These are phyloP conservation scores for Umbelopsis ramanniana DNA, from an alignment of 192 early-diverging fungal species.

Conservation along the genomic window DNA sequence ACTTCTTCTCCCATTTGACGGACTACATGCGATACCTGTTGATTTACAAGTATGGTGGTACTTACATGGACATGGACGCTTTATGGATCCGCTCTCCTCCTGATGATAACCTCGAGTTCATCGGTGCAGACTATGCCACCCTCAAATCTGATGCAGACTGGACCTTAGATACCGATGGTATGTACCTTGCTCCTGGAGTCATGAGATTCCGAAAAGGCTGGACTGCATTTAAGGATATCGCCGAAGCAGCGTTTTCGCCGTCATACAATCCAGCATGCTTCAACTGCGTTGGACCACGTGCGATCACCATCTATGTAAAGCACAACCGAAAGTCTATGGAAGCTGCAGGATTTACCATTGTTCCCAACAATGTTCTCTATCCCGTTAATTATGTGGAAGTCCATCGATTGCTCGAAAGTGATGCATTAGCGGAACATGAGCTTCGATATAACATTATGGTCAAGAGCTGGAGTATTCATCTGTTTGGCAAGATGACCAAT, in stretches of 20 bases:
- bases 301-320: constrained; percentile 59
- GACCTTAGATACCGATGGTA: constrained; percentile 56
- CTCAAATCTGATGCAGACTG: constrained; percentile 47
- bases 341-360: constrained; percentile 46
- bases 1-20: constrained; percentile 58
- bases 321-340: constrained; percentile 46
- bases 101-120: constrained; percentile 54
- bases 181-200: constrained; percentile 58
- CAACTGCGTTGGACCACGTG: constrained; percentile 62
- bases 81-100: constrained; percentile 60
- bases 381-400: constrained; percentile 57
- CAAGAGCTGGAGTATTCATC: constrained; percentile 51
- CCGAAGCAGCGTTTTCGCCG: constrained; percentile 52
- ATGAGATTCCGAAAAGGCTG: constrained; percentile 63
- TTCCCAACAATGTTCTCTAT: constrained; percentile 51
- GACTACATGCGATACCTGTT: constrained; percentile 57
- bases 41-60: constrained; percentile 63
- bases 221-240: constrained; percentile 57
- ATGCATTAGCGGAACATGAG: constrained; percentile 45
- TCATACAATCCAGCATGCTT: constrained; percentile 58
- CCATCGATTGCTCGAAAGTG: constrained; percentile 37
- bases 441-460: constrained; percentile 39
- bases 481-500: constrained; percentile 65
- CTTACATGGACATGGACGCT: constrained; percentile 69
- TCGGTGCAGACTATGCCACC: constrained; percentile 59